Base-by-base conservation (phyloP, 768 basidiomycete species). In the Calocybe gangraenosa region DNA sequence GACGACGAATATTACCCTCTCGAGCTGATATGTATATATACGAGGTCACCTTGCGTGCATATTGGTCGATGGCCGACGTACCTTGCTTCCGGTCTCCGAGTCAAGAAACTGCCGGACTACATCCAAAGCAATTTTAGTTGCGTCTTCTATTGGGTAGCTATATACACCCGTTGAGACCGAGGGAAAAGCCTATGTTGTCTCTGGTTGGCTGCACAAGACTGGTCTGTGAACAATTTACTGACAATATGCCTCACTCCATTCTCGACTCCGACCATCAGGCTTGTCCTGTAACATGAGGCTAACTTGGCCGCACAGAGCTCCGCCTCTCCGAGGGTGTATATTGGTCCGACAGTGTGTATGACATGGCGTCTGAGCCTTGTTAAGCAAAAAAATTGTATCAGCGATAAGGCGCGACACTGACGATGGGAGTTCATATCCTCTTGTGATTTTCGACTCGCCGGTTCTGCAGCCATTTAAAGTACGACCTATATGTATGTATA, bases 311-410 rank as follows among this genome's bases (percentile, higher is more conserved):
- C 79, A 42, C 73, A 76, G 20, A 59, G 62, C 33, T 73, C 71
- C 30, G 61, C 63, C 20, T 70, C 63, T 1, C 52, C 46, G 2
- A 54, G 44, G 3, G 68, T 70, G 59, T 85, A 90, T 1, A 87
- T 61, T 0, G 90, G 90, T 9, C 90, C 90, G 13, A 92, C 90
- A 2, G 90, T 74, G 55, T 92, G 90, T 33, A 92, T 87, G 47
- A 92, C 70, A 58, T 84, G 72, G 30, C 75, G 74, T 30, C 89
- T 46, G 23, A 8, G 44, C 40, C 21, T 15, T 34, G 32, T 35
- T 14, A 13, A 44, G 35, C 18, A 22, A 8, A 34, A 15, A 31
- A 30, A 11, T n/a, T 13, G 11, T 34, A 34, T 42, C 42, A 36
- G 50, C 20, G 44, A 11, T n/a, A 11, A 28, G 25, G 25, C 25